phyloP scores from a whole-genome alignment of 2,329 filamentous ascomycete genomes.

The Xylariaceae sp. region DNA sequence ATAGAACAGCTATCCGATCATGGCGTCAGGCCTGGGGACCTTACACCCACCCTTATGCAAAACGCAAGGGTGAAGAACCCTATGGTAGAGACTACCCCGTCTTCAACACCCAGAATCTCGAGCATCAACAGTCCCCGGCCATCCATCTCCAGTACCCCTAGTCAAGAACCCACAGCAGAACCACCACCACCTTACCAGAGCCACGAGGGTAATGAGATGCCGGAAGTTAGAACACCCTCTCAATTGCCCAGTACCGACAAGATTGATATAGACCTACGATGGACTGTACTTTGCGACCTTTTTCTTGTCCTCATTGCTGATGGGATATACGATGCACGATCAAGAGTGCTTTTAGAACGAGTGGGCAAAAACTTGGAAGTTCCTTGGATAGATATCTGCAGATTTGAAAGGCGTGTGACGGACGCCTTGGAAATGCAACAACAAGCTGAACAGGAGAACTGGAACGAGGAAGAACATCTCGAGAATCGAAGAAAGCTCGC shows the following conservation, averaged over 20 bases:
- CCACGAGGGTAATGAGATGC: slow-evolving; percentile 72
- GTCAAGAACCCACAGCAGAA: slow-evolving; percentile 55
- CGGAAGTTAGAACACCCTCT: slow-evolving; percentile 80
- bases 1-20: slow-evolving; percentile 96
- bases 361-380: slow-evolving; percentile 83
- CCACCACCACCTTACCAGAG: slow-evolving; percentile 66
- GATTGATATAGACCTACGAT: slow-evolving; percentile 93
- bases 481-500: slow-evolving; percentile 82
- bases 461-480: slow-evolving; percentile 96
- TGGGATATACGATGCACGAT: slow-evolving; percentile 88
- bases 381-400: slow-evolving; percentile 89
- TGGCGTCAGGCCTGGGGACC: slow-evolving; percentile 82
- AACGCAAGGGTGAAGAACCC: slow-evolving; percentile 95
- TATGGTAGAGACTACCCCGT: slow-evolving; percentile 58
- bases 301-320: slow-evolving; percentile 98
- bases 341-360: slow-evolving; percentile 79
- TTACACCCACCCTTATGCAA: slow-evolving; percentile 85
- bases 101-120: slow-evolving; percentile 33
- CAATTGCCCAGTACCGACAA: slow-evolving; percentile 81
- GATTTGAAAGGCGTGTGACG: slow-evolving; percentile 96
- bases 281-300: slow-evolving; percentile 95
- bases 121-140: slow-evolving; percentile 37
- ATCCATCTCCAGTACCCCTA: slow-evolving; percentile 36
- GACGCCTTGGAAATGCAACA: slow-evolving; percentile 98
- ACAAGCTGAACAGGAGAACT: slow-evolving; percentile 90